Evolutionary conservation across 106 monocot genomes (phyloP).

Genomic region (Dioscorea zingiberensis): DNA sequence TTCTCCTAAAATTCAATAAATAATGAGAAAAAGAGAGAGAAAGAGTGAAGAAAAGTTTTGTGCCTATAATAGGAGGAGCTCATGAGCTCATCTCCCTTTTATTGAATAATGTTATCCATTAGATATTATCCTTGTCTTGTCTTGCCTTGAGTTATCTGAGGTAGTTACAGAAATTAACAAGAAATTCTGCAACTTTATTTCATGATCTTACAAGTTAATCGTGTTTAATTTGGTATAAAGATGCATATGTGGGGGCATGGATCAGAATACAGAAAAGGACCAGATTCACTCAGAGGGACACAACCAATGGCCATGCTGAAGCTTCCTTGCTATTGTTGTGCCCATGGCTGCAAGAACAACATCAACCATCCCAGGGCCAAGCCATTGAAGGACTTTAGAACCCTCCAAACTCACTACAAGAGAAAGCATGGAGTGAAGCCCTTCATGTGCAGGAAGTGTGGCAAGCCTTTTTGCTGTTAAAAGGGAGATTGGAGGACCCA

Average conservation of each 20-base stretch:
- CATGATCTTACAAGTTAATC: too few relatives aligned
- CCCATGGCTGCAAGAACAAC: slow-evolving; percentile 68
- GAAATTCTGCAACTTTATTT: too few relatives aligned
- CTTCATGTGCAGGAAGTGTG: slow-evolving; percentile 55
- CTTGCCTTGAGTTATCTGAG: too few relatives aligned
- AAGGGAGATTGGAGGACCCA: slow-evolving; percentile 73
- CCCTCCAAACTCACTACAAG: slow-evolving; percentile 73
- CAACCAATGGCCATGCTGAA: slow-evolving; percentile 36
- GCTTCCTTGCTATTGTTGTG: slow-evolving; percentile 70
- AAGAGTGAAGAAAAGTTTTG: too few relatives aligned
- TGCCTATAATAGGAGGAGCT: too few relatives aligned
- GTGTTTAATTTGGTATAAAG: slow-evolving; percentile 10
- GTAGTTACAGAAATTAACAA: too few relatives aligned
- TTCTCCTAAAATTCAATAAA: too few relatives aligned
- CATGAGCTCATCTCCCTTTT: too few relatives aligned
- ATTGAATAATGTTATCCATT: too few relatives aligned
- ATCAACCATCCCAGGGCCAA: slow-evolving; percentile 47
- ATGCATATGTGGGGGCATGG: slow-evolving; percentile 91
- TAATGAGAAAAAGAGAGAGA: too few relatives aligned
- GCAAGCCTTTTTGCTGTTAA: slow-evolving; percentile 61
- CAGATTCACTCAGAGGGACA: slow-evolving; percentile 46
- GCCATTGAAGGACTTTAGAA: slow-evolving; percentile 63
- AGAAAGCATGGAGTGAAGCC: slow-evolving; percentile 64
- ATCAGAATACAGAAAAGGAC: slow-evolving; percentile 56
- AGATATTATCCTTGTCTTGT: too few relatives aligned